A percentile compares a stretch with the other conserved stretches of the same genome.
Evolutionary conservation across 2,329 filamentous ascomycete genomes (phyloP).

Genomic region (Venturia pyrina): DNA sequence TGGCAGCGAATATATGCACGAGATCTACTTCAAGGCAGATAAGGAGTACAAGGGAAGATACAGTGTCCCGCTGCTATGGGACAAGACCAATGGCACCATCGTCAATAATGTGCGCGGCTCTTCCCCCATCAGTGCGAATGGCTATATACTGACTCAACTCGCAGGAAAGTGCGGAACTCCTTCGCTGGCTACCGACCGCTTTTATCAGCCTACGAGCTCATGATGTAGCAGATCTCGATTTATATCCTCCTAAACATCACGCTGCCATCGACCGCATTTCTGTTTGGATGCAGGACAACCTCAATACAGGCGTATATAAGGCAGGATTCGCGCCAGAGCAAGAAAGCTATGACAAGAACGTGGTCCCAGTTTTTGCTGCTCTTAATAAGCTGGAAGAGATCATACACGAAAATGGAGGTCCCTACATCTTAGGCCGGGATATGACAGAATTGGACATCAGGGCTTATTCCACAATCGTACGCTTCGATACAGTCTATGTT

Average conservation of each 20-base stretch:
- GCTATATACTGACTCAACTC: too few relatives aligned
- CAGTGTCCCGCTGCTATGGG: constrained; percentile 79
- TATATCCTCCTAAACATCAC: constrained; percentile 34
- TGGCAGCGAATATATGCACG: constrained; percentile 59
- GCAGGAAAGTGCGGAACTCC: constrained; percentile 74
- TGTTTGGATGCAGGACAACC: constrained; percentile 42
- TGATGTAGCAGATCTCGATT: constrained; percentile 33
- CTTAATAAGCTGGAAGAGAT: constrained; percentile 38
- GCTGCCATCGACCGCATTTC: constrained; percentile 39
- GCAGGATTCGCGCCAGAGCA: constrained; percentile 41
- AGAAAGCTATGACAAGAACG: constrained; percentile 39
- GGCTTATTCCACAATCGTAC: constrained; percentile 51
- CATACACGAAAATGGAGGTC: constrained; percentile 27
- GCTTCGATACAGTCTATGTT: constrained; percentile 46
- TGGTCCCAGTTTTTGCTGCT: constrained; percentile 37
- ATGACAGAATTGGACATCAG: constrained; percentile 41
- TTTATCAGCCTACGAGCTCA: constrained; percentile 54
- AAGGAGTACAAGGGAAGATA: constrained; percentile 66
- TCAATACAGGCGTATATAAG: constrained; percentile 44
- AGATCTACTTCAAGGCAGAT: constrained; percentile 71
- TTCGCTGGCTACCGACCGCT: constrained; percentile 75
- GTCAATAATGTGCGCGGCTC: constrained; percentile 56
- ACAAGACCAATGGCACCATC: constrained; percentile 64
- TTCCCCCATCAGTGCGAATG: neutral
- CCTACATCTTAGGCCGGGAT: constrained; percentile 36